phyloP scores from a whole-genome alignment of 257 asterid species.

The Linaria vulgaris region DNA sequence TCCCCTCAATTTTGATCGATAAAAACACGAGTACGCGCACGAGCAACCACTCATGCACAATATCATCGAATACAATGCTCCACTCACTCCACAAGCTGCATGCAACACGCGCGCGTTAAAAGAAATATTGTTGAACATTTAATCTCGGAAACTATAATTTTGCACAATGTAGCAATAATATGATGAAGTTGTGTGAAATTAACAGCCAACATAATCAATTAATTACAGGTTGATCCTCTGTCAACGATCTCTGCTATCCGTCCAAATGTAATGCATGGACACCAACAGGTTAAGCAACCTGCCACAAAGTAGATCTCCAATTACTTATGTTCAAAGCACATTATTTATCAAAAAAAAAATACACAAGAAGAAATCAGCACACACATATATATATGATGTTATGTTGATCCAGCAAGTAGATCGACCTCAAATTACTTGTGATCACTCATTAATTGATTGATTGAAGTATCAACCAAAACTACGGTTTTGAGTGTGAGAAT shows the following conservation, averaged over 20 bases:
- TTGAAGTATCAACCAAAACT: too few species aligned
- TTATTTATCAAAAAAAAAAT: too few species aligned
- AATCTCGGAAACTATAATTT: too few species aligned
- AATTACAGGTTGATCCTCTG: conserved; percentile 33
- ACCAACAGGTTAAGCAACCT: conserved; percentile 55
- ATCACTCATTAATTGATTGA: too few species aligned
- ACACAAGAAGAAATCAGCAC: too few species aligned
- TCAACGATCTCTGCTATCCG: conserved; percentile 46
- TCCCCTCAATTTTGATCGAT: conserved; percentile 60
- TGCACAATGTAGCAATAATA: background rate
- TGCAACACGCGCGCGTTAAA: background rate
- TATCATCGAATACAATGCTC: conserved; percentile 45
- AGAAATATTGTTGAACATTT: background rate
- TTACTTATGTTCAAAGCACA: too few species aligned
- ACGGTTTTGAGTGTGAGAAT: too few species aligned
- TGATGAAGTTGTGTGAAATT: background rate
- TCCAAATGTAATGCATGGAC: conserved; percentile 27
- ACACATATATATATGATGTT: too few species aligned
- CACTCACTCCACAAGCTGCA: conserved; percentile 69
- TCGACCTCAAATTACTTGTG: too few species aligned
- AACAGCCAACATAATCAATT: background rate
- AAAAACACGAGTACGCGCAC: conserved; percentile 61
- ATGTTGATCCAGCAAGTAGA: too few species aligned
- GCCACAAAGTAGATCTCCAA: too few species aligned
- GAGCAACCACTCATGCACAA: conserved; percentile 46